phyloP scores from a whole-genome alignment of 768 basidiomycete species.

The Calocera viscosa region DNA sequence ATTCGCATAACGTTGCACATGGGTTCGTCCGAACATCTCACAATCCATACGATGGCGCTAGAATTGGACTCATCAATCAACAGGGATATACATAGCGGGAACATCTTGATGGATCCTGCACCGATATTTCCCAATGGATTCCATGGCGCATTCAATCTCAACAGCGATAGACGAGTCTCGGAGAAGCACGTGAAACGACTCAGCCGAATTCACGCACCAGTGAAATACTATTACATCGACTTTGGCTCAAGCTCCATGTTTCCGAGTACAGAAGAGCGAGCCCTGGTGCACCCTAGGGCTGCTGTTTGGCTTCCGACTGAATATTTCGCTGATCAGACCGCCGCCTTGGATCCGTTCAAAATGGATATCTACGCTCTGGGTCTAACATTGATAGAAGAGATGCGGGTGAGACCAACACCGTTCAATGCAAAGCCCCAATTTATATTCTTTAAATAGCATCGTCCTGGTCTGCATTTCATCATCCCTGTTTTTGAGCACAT shows the following conservation, averaged over 20 bases:
- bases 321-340: not conserved
- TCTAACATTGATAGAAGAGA: not conserved
- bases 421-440: not conserved
- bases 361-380: not conserved
- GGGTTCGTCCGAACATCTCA: too few species aligned
- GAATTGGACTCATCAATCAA: too few species aligned
- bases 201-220: not conserved
- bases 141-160: not conserved
- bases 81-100: not conserved
- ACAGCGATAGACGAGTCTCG: not conserved
- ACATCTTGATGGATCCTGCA: not conserved
- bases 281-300: not conserved
- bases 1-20: not conserved
- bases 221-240: constrained; percentile 3
- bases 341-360: not conserved
- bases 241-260: not conserved
- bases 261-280: not conserved
- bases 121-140: not conserved
- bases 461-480: not conserved
- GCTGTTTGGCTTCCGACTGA: not conserved
- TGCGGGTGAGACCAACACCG: not conserved
- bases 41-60: too few species aligned
- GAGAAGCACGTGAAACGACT: not conserved
- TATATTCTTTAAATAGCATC: not conserved
- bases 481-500: not conserved